Conservation (phyloP, 495 filamentous ascomycete genomes). For the Aspergillus steynii region DNA sequence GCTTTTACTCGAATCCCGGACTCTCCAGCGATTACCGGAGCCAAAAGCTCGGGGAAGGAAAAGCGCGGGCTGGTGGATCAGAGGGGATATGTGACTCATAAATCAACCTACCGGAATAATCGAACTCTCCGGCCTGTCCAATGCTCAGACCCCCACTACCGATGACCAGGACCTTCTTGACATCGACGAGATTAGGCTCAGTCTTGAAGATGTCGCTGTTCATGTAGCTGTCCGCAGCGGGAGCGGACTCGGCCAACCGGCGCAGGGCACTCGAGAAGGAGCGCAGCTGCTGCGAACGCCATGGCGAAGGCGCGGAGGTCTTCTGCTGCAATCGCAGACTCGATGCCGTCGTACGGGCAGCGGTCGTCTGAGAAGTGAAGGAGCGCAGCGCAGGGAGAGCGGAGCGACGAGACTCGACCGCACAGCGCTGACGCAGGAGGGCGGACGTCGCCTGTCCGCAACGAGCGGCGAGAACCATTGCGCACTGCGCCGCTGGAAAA, state of each 20-base stretch:
- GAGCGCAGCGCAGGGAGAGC: slow-evolving; percentile 39
- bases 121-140: slow-evolving; percentile 97
- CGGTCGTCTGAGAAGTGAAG: slow-evolving; percentile 40
- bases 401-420: slow-evolving; percentile 42
- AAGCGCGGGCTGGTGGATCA: neutral
- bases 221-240: slow-evolving; percentile 84
- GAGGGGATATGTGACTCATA: neutral
- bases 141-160: slow-evolving; percentile 95
- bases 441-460: slow-evolving; percentile 48
- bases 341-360: slow-evolving; percentile 33
- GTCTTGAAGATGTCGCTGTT: slow-evolving; percentile 78
- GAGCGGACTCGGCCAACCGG: slow-evolving; percentile 55
- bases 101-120: slow-evolving; percentile 91
- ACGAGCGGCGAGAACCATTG: slow-evolving; percentile 54
- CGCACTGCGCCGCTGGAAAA: slow-evolving; percentile 32
- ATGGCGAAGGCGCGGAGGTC: slow-evolving; percentile 28
- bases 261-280: slow-evolving; percentile 44
- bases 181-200: slow-evolving; percentile 73
- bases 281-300: slow-evolving; percentile 47
- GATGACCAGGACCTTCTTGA: slow-evolving; percentile 95
- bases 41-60: neutral
- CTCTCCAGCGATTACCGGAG: neutral
- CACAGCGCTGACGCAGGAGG: slow-evolving; percentile 48
- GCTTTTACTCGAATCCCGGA: neutral
- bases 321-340: slow-evolving; percentile 43